Base-by-base conservation (phyloP, 768 basidiomycete species). In the Inosperma sp. region DNA sequence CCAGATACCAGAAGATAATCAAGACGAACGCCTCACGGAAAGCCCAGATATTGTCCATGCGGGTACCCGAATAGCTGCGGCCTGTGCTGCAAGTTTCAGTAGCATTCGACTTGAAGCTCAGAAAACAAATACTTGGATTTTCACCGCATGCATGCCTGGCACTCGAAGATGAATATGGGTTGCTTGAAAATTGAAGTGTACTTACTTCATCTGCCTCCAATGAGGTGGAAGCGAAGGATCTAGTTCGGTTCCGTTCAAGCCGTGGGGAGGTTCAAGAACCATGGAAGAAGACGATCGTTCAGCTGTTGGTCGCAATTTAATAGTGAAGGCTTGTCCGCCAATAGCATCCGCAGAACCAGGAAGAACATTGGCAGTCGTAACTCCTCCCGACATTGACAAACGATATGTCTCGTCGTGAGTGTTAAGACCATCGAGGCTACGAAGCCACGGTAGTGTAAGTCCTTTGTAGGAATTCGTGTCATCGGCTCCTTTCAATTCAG, bases 281-380 rank as follows among this genome's bases (percentile, higher is more conserved):
- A 88, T 84, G 3, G 86, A 81, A 12, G 81, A 78, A 3, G 88
- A 77, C 0, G 86, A 83, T 26, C 83, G 77, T 56, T 88, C 87
- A 16, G 72, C 56, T 0, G 89, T 92, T 50, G 80, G 78, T 31
- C 92, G 77, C 14, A 88, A 68, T 65, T 93, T 93, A 59, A 93
- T 81, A 42, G 82, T 77, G 61, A 91, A 93, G 0, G 88, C 89
- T 62, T 92, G 89, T 8, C 90, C 90, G 43, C 86, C 88, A 48
- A 84, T 82, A 4, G 80, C 79, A 58, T 83, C 74, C 3, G 79
- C 83, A 36, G 80, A 83, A 0, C 88, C 89, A 14, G 89, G 89
- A 5, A 91, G 71, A 10, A 90, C 72, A 47, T 88, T 74, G 10
- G 82, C 75, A 0, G 84, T 87, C 3, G 88, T 88, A n/a, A 90